phyloP scores from a whole-genome alignment of 768 basidiomycete genomes.

The Tulasnella sp. region DNA sequence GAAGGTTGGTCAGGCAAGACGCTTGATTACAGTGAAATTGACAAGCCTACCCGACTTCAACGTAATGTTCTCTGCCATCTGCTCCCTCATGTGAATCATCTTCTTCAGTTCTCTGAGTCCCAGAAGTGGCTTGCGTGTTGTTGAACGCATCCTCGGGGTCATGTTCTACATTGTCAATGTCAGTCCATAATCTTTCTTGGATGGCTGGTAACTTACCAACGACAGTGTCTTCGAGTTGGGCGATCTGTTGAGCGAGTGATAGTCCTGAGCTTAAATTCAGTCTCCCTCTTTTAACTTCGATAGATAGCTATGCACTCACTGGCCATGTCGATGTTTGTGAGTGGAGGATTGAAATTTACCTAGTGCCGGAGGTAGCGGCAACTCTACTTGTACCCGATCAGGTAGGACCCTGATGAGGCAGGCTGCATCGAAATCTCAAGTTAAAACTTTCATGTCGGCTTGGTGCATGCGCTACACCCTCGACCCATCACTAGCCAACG shows the following conservation, averaged over 20 bases:
- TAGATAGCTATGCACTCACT: too few relatives aligned
- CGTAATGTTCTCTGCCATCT: conserved; percentile 60
- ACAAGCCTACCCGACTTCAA: conserved; percentile 63
- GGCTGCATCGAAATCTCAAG: too few relatives aligned
- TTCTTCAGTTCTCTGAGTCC: conserved; percentile 24
- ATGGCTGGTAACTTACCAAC: conserved; percentile 43
- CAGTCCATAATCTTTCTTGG: not conserved
- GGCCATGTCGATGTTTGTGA: too few relatives aligned
- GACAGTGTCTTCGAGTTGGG: conserved; percentile 59
- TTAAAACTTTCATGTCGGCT: too few relatives aligned
- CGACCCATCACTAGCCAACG: too few relatives aligned
- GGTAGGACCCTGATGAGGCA: too few relatives aligned
- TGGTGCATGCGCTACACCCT: too few relatives aligned
- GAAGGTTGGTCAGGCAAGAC: not conserved
- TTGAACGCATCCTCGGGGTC: conserved; percentile 61
- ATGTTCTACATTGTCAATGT: conserved; percentile 37
- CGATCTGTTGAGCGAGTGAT: conserved; percentile 55
- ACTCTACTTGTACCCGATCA: too few relatives aligned
- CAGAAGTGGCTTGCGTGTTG: conserved; percentile 30
- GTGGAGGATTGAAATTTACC: too few relatives aligned
- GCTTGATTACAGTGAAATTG: not conserved
- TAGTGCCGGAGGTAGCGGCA: too few relatives aligned
- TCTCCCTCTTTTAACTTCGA: not conserved
- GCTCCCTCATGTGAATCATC: conserved; percentile 27
- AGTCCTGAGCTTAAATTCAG: conserved; percentile 17